Base-by-base conservation (phyloP, 805 yeast genomes). In the Grigorovia transvaalensis region DNA sequence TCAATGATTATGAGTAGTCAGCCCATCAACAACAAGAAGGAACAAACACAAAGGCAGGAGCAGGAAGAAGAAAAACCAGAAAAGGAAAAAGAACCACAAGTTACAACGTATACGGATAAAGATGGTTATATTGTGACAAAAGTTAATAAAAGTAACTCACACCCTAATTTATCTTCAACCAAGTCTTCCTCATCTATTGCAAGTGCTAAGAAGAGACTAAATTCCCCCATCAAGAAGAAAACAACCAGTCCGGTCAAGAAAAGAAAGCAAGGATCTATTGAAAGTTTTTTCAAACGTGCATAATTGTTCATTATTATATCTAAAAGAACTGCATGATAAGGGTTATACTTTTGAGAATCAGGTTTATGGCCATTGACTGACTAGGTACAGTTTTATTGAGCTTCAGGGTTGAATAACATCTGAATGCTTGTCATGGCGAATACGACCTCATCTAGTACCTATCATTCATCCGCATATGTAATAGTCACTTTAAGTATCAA, bases 111-210 rank as follows among this genome's bases (percentile, higher is more conserved):
- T 44, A 57, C 64, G 2, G 71, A 67, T 48, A 65, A 65, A 13
- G 71, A 67, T 27, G 71, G 71, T 8, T 67, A 65, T 50, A 61
- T 59, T 33, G 69, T 67, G 12, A 65, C 69, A 4, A 59, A 58
- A 51, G 60, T 55, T 50, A 41, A 43, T 13, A 35, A 41, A 35
- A 23, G 27, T 23, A 23, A 23, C 27, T 23, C 27, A 23, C 27
- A 23, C 27, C 27, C 27, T 23, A 23, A 23, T 23, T 23, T 23
- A 23, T 23, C 27, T 23, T 23, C 27, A 23, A 23, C 3, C 27
- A 23, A 23, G 27, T 23, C 27, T 23, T 23, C 56, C 38, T 11
- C 11, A 33, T 33, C 38, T 30, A 30, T 9, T 30, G 33, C 33
- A 30, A 30, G 9, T n/a, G 9, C 33, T 33, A 9, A 11, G 15